Evolutionary conservation across 495 filamentous ascomycete genomes (phyloP).

Genomic region (Podospora didyma): DNA sequence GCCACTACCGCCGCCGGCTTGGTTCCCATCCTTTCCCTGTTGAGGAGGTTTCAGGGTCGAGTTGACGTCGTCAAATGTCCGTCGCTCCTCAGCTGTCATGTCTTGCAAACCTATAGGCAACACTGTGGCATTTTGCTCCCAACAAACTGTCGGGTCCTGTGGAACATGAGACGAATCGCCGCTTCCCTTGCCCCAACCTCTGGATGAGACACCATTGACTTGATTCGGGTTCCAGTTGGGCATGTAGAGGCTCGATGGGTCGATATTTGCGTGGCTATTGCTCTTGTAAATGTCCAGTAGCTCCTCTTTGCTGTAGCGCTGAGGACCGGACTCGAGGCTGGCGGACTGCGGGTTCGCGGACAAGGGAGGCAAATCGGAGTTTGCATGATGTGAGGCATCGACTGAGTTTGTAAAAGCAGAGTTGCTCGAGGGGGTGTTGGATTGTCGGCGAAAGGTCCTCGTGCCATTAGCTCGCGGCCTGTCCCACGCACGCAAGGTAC

Average conservation of each 20-base stretch:
- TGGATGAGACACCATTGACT: conserved; percentile 55
- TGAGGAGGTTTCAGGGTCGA: conserved; percentile 84
- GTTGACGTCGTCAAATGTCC: conserved; percentile 88
- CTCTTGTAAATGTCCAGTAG: conserved; percentile 70
- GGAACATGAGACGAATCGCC: conserved; percentile 60
- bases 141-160: conserved; percentile 67
- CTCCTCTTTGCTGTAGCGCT: conserved; percentile 75
- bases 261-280: conserved; percentile 55
- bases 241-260: conserved; percentile 63
- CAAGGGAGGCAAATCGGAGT: conserved; percentile 9
- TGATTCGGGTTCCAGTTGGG: conserved; percentile 72
- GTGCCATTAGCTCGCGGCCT: conserved; percentile 65
- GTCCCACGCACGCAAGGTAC: too few species aligned
- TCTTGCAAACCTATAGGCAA: conserved; percentile 70
- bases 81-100: conserved; percentile 79
- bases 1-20: conserved; percentile 43
- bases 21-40: conserved; percentile 66
- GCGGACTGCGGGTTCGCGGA: conserved; percentile 20
- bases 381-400: conserved; percentile 16
- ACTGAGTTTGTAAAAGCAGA: conserved; percentile 14
- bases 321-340: conserved; percentile 40
- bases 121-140: conserved; percentile 73
- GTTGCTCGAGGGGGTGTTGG: conserved; percentile 50
- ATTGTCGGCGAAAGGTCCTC: conserved; percentile 81
- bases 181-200: conserved; percentile 68